These are phyloP conservation scores for Verticillium nonalfalfae DNA, from an alignment of 2,329 filamentous ascomycete genomes.

Conservation along the genomic window DNA sequence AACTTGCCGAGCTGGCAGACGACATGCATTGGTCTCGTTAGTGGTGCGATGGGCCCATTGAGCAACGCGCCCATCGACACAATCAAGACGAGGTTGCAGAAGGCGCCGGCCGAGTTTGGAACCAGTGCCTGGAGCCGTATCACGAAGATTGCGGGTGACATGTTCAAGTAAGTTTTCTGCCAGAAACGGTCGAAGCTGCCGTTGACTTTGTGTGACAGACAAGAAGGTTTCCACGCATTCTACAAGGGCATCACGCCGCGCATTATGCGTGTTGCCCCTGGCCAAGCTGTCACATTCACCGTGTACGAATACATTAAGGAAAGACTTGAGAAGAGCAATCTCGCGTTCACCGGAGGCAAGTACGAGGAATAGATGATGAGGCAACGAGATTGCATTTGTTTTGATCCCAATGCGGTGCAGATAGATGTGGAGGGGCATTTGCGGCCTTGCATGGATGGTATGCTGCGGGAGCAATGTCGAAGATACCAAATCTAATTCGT, in stretches of 20 bases:
- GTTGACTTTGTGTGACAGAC: slow-evolving; percentile 38
- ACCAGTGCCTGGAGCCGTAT: slow-evolving; percentile 79
- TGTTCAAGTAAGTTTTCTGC: slow-evolving; percentile 61
- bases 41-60: slow-evolving; percentile 90
- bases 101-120: slow-evolving; percentile 74
- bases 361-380: slow-evolving; percentile 55
- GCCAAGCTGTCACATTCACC: slow-evolving; percentile 74
- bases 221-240: slow-evolving; percentile 91
- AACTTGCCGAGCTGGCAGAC: slow-evolving; percentile 86
- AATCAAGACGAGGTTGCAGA: slow-evolving; percentile 95
- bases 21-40: slow-evolving; percentile 81
- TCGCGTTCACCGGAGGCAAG: slow-evolving; percentile 52
- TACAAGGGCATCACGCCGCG: slow-evolving; percentile 98
- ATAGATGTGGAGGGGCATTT: not conserved
- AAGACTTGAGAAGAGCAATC: slow-evolving; percentile 61
- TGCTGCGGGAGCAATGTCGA: not conserved
- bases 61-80: slow-evolving; percentile 98
- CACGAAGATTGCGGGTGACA: slow-evolving; percentile 67
- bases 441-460: not conserved
- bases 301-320: slow-evolving; percentile 75
- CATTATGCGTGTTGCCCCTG: slow-evolving; percentile 94
- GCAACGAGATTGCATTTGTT: not conserved
- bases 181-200: not conserved
- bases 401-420: not conserved
- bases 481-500: slow-evolving; percentile 1